Conservation (phyloP, 352 stramenopile species). For the Elongisporangium anandrum region DNA sequence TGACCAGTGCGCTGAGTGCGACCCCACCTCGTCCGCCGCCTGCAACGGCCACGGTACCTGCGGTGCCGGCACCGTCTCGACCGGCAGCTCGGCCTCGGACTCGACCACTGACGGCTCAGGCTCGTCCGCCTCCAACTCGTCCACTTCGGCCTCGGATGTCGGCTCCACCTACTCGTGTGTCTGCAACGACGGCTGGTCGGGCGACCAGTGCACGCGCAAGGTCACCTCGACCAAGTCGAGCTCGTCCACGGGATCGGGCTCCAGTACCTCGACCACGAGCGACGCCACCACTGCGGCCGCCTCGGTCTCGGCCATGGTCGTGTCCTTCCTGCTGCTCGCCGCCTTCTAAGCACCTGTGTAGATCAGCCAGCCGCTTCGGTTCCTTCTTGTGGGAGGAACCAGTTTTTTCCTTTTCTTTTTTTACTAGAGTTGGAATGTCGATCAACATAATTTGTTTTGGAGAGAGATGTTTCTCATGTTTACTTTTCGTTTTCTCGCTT, state of each 20-base stretch:
- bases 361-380: neutral
- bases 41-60: constrained; percentile 64
- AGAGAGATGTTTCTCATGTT: neutral
- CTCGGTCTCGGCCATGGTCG: neutral
- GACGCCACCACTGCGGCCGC: constrained; percentile 15
- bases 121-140: constrained; percentile 8
- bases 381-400: neutral
- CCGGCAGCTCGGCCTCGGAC: constrained; percentile 10
- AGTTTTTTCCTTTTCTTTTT: constrained; percentile 2
- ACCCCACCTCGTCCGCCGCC: constrained; percentile 40
- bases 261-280: constrained; percentile 18
- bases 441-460: constrained; percentile 1
- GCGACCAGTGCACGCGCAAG: constrained; percentile 56
- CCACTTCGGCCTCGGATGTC: constrained; percentile 20
- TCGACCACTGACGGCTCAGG: constrained; percentile 13
- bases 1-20: constrained; percentile 67
- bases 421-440: neutral
- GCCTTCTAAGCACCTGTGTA: constrained; percentile 4
- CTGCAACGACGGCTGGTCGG: constrained; percentile 55
- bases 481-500: neutral
- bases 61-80: constrained; percentile 19
- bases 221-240: constrained; percentile 23
- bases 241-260: constrained; percentile 6
- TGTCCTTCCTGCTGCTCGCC: constrained; percentile 23
- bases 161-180: constrained; percentile 23